Percentiles rank a stretch among this genome's conserved stretches.
Evolutionary conservation across 2,329 filamentous ascomycete genomes (phyloP).

Genomic region (Fusarium brevicatenulatum): DNA sequence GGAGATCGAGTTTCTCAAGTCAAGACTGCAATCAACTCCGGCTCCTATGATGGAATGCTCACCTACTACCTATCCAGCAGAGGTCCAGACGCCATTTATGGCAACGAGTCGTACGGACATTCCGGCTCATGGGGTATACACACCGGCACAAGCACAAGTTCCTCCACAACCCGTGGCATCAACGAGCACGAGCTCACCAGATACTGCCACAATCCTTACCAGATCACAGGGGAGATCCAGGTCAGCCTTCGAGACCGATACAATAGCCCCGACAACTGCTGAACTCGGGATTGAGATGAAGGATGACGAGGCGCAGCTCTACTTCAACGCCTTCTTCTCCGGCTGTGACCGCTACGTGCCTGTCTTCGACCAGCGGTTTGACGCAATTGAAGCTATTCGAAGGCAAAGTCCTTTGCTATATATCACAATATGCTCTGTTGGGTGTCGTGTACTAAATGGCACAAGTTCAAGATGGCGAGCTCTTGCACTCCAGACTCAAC

Average conservation of each 20-base stretch:
- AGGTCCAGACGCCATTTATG: background rate
- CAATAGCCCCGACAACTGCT: background rate
- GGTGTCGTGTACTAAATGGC: conserved; percentile 12
- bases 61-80: background rate
- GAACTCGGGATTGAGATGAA: background rate
- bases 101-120: rapidly evolving
- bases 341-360: conserved; percentile 18
- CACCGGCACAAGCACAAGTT: background rate
- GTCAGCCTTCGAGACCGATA: conserved; percentile 1
- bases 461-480: background rate
- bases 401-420: background rate
- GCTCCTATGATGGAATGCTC: rapidly evolving
- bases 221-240: background rate
- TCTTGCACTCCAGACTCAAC: background rate
- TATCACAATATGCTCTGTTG: conserved; percentile 17
- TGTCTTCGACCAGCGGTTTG: background rate
- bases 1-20: conserved; percentile 4
- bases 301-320: background rate
- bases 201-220: background rate
- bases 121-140: rapidly evolving
- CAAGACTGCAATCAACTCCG: background rate
- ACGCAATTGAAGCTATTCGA: background rate
- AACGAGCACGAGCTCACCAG: background rate
- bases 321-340: conserved; percentile 17
- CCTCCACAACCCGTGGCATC: background rate